Base-by-base conservation (phyloP, 148 eudicot genomes). In the Camellia japonica region DNA sequence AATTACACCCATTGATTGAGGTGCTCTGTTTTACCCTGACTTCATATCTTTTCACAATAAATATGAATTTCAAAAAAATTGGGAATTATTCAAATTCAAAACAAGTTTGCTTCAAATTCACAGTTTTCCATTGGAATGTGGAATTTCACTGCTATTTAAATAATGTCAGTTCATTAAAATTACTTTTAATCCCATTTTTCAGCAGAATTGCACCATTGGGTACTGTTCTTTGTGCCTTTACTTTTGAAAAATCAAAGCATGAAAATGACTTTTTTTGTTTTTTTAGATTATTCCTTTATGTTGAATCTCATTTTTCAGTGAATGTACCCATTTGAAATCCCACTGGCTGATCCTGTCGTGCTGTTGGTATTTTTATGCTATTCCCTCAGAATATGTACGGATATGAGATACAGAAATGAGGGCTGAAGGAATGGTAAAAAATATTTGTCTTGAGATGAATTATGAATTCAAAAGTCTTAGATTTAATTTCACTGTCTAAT, bases 41-140 rank as follows among this genome's bases (percentile, higher is more conserved):
- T 18, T 77, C 19, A 20, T 20, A 19, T 19, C 54, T 19, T 20
- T 12, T 67, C 7, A 59, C 46, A 4, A 23, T 11, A 61, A 54
- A 49, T 54, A 16, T 60, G 58, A 62, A 13, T 47, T 47, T 49
- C 9, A 23, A 68, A 1, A 10, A 63, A 52, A 55, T 43, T 79
- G n/a, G 81, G 41, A 49, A 43, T 69, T 41, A 20, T 54, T 56
- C 55, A 30, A 76, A 59, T 38, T 83, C 74, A 62, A 83, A 67
- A 49, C 58, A 38, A 52, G 16, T 19, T 76, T 71, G 77, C 80
- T 80, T 62, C 73, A 69, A 12, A 23, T 79, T 80, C 68, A 75
- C 85, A 70, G 80, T 75, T 83, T 13, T 12, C 65, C 56, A 3
- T 75, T 74, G 64, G 73, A 81, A 56, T 75, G 47, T 52, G 78